Base-by-base conservation (phyloP, 2,329 filamentous ascomycete species). In the Phialophora verrucosa region DNA sequence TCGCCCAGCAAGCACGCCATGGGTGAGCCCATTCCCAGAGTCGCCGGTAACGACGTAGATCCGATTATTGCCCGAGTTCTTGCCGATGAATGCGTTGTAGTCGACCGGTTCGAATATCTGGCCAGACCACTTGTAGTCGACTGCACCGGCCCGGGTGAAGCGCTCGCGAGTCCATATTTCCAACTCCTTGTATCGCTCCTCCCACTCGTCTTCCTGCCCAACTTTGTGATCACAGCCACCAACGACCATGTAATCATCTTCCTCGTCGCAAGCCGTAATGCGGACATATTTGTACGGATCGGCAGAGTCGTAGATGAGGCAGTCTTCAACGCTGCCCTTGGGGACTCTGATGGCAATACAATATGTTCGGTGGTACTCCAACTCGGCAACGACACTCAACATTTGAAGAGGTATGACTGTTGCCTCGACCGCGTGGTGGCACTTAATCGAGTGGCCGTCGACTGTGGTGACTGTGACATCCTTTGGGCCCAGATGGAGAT, bases 191-290 rank as follows among this genome's bases (percentile, higher is more conserved):
- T 83, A 85, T 6, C 83, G 81, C 0, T 78, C 79, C 0, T 76
- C 72, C 1, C 81, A 76, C 1, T 80, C 75, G 6, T 63, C 58
- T 51, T 82, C 80, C 69, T 86, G 83, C 0, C 85, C 84, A n/a
- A 87, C 84, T 72, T 85, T 84, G 77, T 87, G 85, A 70, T 87
- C 85, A 59, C 83, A 82, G 1, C 85, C 85, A 6, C 85, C 85
- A 5, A 87, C 79, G 4, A 88, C 76, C 57, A 87, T 72, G 73
- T 86, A 87, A 69, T 87, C 84, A 51, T 85, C 75, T 62, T 82
- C 75, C 0, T 83, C 80, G 62, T 87, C 84, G 71, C 84, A 86
- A 0, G 74, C 76, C 0, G 84, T 86, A 11, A 87, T 73, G 1
- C 84, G 82, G 2, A 84, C 75, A 67, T 87, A 87, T 71, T 85